These are phyloP conservation scores for Colletotrichum endophyticum DNA, from an alignment of 2,329 filamentous ascomycete genomes.

Conservation along the genomic window DNA sequence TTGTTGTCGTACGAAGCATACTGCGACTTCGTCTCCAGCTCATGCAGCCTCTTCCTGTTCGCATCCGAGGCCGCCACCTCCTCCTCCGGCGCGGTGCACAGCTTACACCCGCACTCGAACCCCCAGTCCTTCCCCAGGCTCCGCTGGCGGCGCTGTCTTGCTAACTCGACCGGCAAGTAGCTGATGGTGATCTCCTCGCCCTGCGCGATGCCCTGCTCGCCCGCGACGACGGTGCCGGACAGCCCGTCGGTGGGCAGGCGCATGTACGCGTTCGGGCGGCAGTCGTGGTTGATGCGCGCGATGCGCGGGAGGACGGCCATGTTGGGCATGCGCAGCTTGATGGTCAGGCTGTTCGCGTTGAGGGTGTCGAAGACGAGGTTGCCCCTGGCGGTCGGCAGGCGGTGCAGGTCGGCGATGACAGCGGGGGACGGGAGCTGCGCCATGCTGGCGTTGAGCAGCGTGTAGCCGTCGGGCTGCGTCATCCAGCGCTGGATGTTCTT, in stretches of 20 bases:
- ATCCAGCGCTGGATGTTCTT: conserved; percentile 34
- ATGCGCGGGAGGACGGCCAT: conserved; percentile 28
- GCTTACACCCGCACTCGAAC: conserved; percentile 32
- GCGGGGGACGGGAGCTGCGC: conserved; percentile 31
- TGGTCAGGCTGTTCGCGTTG: conserved; percentile 31
- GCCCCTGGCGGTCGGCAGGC: conserved; percentile 15
- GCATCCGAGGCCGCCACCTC: conserved; percentile 33
- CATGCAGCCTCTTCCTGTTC: conserved; percentile 28
- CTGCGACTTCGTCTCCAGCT: conserved; percentile 25
- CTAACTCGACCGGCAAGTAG: conserved; percentile 24
- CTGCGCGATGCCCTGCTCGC: conserved; percentile 26
- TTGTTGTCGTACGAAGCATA: conserved; percentile 26
- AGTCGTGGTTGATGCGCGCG: conserved; percentile 2
- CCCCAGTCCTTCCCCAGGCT: conserved; percentile 29
- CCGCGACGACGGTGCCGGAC: conserved; percentile 28
- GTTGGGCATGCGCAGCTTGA: background rate
- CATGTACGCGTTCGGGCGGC: conserved; percentile 28
- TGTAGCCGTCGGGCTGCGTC: conserved; percentile 29
- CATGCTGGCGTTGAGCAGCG: conserved; percentile 30
- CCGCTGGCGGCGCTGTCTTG: conserved; percentile 26
- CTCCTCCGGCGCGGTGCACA: conserved; percentile 28
- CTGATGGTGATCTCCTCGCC: conserved; percentile 34
- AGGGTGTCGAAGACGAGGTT: conserved; percentile 38
- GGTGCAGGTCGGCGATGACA: conserved; percentile 27
- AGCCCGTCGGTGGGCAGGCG: conserved; percentile 26